Conservation (phyloP, 495 filamentous ascomycete species). For the Oidiodendron maius region DNA sequence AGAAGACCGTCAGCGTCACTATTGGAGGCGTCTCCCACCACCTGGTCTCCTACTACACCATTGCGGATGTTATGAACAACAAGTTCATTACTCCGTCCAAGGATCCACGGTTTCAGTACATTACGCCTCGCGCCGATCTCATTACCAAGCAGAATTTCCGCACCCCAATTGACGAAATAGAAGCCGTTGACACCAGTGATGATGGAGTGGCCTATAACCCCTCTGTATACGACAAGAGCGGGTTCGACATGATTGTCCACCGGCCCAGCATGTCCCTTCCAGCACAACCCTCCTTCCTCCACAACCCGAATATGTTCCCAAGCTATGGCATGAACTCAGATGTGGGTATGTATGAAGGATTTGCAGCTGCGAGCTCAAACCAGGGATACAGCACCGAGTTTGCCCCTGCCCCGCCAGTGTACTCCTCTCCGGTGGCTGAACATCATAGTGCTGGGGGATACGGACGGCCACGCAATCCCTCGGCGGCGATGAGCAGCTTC, state of each 20-base stretch:
- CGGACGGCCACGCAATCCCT: slow-evolving; percentile 14
- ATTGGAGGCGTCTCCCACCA: slow-evolving; percentile 67
- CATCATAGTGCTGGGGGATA: slow-evolving; percentile 15
- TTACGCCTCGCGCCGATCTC: slow-evolving; percentile 53
- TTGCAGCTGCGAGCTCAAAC: not conserved
- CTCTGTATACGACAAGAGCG: slow-evolving; percentile 13
- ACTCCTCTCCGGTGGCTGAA: slow-evolving; percentile 15
- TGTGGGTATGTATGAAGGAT: slow-evolving; percentile 5
- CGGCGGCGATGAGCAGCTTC: slow-evolving; percentile 13
- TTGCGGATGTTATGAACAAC: slow-evolving; percentile 64
- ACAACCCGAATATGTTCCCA: slow-evolving; percentile 7
- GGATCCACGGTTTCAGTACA: slow-evolving; percentile 45
- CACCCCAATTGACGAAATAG: slow-evolving; percentile 55
- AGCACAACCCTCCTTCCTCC: slow-evolving; percentile 13
- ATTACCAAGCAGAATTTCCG: slow-evolving; percentile 66
- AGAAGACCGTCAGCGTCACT: slow-evolving; percentile 84
- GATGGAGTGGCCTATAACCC: slow-evolving; percentile 24
- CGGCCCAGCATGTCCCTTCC: slow-evolving; percentile 19
- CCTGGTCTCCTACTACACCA: slow-evolving; percentile 81
- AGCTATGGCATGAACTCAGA: slow-evolving; percentile 10
- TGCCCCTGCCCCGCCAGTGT: slow-evolving; percentile 9
- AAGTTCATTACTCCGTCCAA: slow-evolving; percentile 56
- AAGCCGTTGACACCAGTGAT: slow-evolving; percentile 33
- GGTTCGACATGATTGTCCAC: slow-evolving; percentile 20
- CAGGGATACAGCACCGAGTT: slow-evolving; percentile 10